phyloP scores from a whole-genome alignment of 164 flowering plant genomes.

The Vitis amurensis region DNA sequence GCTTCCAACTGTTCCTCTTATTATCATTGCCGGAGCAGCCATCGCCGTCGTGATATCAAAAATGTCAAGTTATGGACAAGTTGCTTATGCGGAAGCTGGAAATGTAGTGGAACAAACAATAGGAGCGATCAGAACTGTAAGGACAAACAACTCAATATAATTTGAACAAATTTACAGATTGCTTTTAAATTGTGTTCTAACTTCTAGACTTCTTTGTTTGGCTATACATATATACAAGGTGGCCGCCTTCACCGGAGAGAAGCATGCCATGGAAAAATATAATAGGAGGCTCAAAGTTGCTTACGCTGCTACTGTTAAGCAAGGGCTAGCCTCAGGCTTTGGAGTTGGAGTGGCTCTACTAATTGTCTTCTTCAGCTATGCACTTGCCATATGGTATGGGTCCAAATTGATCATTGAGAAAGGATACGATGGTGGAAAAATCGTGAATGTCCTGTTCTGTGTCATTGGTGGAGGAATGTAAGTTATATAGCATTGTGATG shows the following conservation, averaged over 20 bases:
- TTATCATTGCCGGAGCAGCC: slow-evolving; percentile 21
- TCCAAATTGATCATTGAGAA: slow-evolving; percentile 20
- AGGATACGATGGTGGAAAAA: slow-evolving; percentile 20
- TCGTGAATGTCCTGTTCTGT: slow-evolving; percentile 18
- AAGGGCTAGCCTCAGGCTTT: slow-evolving; percentile 19
- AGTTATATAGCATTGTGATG: neutral
- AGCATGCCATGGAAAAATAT: slow-evolving; percentile 18
- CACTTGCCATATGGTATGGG: slow-evolving; percentile 25
- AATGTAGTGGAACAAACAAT: slow-evolving; percentile 36
- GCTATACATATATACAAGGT: slow-evolving; percentile 9
- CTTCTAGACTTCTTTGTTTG: too few species aligned
- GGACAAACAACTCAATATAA: neutral
- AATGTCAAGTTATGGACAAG: slow-evolving; percentile 30
- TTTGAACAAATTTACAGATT: too few species aligned
- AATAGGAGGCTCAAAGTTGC: slow-evolving; percentile 7
- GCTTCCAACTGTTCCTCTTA: slow-evolving; percentile 17
- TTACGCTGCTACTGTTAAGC: slow-evolving; percentile 8
- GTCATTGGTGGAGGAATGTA: slow-evolving; percentile 21
- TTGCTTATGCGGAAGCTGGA: slow-evolving; percentile 36
- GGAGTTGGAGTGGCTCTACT: slow-evolving; percentile 11
- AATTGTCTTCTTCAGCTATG: slow-evolving; percentile 13
- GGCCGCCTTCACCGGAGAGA: slow-evolving; percentile 27
- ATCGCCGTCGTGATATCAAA: slow-evolving; percentile 23
- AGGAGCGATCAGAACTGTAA: slow-evolving; percentile 36
- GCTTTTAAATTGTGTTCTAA: too few species aligned